Percentiles rank a stretch among this genome's conserved stretches.
Conservation (phyloP, 164 flowering plant genomes). For the Platanus orientalis region DNA sequence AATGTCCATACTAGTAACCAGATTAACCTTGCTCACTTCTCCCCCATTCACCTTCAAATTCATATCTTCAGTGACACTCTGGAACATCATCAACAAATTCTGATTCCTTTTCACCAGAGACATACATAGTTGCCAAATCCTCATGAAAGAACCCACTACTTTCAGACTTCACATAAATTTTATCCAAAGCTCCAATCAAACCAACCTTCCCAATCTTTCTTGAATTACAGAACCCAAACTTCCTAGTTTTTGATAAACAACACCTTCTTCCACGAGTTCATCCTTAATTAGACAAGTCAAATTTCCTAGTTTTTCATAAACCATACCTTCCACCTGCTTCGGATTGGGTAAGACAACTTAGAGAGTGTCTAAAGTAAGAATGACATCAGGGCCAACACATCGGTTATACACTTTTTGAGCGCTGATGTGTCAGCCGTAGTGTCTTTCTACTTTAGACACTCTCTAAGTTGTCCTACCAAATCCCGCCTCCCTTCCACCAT, state of each 20-base stretch:
- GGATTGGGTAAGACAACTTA: too few relatives aligned
- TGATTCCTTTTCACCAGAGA: not conserved
- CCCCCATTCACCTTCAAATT: not conserved
- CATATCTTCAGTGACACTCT: not conserved
- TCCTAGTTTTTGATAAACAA: slow-evolving; percentile 8
- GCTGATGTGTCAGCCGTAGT: too few relatives aligned
- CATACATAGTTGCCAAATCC: not conserved
- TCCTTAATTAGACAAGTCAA: too few relatives aligned
- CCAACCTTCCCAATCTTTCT: slow-evolving; percentile 50
- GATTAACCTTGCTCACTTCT: not conserved
- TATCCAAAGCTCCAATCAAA: slow-evolving; percentile 30
- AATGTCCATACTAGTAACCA: not conserved
- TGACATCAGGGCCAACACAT: too few relatives aligned
- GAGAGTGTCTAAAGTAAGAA: too few relatives aligned
- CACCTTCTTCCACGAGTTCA: not conserved
- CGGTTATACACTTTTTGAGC: too few relatives aligned
- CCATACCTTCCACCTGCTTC: too few relatives aligned
- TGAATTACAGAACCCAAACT: slow-evolving; percentile 28
- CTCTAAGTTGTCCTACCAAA: too few relatives aligned
- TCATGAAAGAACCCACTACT: too few relatives aligned
- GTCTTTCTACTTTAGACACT: too few relatives aligned
- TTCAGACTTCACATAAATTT: not conserved
- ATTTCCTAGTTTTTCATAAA: too few relatives aligned
- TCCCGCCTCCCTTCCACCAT: too few relatives aligned
- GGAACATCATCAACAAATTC: not conserved